These are phyloP conservation scores for Citeromyces nyonsensis DNA, from an alignment of 805 yeast species.

Conservation along the genomic window DNA sequence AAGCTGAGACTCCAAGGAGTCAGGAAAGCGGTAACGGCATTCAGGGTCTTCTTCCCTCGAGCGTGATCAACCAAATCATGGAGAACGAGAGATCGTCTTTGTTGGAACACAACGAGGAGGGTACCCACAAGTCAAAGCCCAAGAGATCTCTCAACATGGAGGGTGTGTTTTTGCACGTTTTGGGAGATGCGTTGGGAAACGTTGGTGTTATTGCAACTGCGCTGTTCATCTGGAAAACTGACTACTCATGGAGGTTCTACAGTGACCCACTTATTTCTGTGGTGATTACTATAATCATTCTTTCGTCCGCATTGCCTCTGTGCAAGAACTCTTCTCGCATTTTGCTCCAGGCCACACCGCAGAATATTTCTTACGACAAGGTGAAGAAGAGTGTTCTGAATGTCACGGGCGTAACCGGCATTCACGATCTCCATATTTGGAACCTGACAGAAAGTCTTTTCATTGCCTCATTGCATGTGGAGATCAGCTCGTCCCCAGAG, in stretches of 20 bases:
- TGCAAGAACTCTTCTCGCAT: constrained; percentile 80
- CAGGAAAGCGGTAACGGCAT: too few species aligned
- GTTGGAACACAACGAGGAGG: constrained; percentile 4
- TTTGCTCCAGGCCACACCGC: constrained; percentile 84
- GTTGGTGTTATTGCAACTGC: constrained; percentile 88
- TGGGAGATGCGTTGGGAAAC: constrained; percentile 94
- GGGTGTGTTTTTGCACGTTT: constrained; percentile 88
- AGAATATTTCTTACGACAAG: constrained; percentile 59
- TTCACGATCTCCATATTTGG: constrained; percentile 96
- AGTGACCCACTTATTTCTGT: constrained; percentile 80
- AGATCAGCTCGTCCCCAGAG: constrained; percentile 48
- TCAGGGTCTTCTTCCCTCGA: too few species aligned
- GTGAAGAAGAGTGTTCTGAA: constrained; percentile 54
- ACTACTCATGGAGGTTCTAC: constrained; percentile 75
- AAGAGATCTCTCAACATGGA: constrained; percentile 83
- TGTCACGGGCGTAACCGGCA: constrained; percentile 62
- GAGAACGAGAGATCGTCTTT: background rate
- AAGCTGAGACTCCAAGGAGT: too few species aligned
- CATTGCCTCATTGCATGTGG: constrained; percentile 83
- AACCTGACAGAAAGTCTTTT: constrained; percentile 75
- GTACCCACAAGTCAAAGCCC: constrained; percentile 8
- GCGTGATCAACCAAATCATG: too few species aligned
- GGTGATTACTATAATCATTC: constrained; percentile 75
- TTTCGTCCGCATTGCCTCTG: constrained; percentile 81
- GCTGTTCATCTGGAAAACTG: constrained; percentile 84